Evolutionary conservation across 2,329 filamentous ascomycete genomes (phyloP), one percentile per base, ranked within the genome.

Genomic region (Colletotrichum zoysiae): DNA sequence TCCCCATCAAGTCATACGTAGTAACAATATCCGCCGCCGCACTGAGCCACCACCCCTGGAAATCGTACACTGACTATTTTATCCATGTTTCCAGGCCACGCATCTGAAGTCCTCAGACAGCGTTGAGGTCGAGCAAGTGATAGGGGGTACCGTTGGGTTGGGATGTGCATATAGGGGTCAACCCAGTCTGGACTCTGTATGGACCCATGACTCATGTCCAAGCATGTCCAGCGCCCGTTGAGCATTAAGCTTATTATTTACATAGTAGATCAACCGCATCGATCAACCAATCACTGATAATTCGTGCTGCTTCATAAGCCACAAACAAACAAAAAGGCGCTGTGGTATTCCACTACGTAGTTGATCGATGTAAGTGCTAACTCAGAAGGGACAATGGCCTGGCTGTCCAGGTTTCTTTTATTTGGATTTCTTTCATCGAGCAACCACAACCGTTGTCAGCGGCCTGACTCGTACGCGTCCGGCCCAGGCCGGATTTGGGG

Each of bases 381-480:
- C 18, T 11, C 7, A 5, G 2, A 14, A 18, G 23, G 1, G 5
- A 6, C 11, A 40, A 30, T 12, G 9, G 14, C 5, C 12, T 2
- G 33, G 5, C 40, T 11, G 44, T 7, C 20, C 16, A n/a, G 9
- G 2, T 26, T 12, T 11, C 14, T 3, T 30, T 30, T 4, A 30
- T 30, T 30, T 30, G 30, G 30, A 30, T 30, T 30, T 30, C 30
- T 30, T 30, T 30, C 3, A 30, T 30, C 30, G 30, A 30, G 30
- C 30, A 30, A 20, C 11, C 11, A 16, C 23, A n/a, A 5, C 1
- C 5, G 14, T 30, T n/a, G 26, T 20, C 35, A 16, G 33, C 11
- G 9, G 16, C 48, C 48, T 64, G 61, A 55, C 61, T 64, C 61
- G 61, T 44, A 23, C 12, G 20, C 33, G 18, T 20, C 33, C 48